Conservation (phyloP, 176 grass and related monocot species). For the Lolium rigidum region DNA sequence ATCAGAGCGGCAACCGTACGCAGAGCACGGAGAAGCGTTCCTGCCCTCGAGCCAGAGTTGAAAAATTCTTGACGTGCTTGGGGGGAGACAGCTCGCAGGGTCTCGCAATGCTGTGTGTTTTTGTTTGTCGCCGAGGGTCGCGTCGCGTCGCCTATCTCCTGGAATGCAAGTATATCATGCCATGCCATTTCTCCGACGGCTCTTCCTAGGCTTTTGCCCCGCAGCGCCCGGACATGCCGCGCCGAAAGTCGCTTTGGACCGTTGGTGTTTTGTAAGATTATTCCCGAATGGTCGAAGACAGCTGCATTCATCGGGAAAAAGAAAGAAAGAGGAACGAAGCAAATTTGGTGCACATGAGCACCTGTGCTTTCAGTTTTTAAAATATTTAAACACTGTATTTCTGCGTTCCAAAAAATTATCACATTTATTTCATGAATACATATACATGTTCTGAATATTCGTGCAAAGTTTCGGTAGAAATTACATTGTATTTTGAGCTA, state of each 20-base stretch:
- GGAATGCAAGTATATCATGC: background rate
- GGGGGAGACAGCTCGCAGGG: background rate
- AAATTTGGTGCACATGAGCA: too few relatives aligned
- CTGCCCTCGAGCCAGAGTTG: background rate
- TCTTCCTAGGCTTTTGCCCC: slow-evolving; percentile 21
- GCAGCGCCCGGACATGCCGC: background rate
- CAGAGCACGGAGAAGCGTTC: too few relatives aligned
- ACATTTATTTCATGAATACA: too few relatives aligned
- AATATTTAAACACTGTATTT: too few relatives aligned
- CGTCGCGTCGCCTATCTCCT: background rate
- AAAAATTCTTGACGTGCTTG: background rate
- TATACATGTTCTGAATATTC: too few relatives aligned
- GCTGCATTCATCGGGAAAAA: background rate
- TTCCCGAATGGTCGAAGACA: slow-evolving; percentile 9
- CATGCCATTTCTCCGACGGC: slow-evolving; percentile 29
- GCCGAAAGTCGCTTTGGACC: slow-evolving; percentile 2
- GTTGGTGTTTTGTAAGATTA: background rate
- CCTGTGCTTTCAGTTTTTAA: too few relatives aligned
- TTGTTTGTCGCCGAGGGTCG: background rate
- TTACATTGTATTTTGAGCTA: too few relatives aligned
- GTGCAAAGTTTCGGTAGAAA: too few relatives aligned
- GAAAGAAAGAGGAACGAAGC: background rate
- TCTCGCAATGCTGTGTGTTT: too few relatives aligned
- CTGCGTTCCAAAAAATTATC: too few relatives aligned
- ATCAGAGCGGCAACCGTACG: background rate